Conservation (phyloP, 2,329 filamentous ascomycete species). For the Fusarium nelsonii region DNA sequence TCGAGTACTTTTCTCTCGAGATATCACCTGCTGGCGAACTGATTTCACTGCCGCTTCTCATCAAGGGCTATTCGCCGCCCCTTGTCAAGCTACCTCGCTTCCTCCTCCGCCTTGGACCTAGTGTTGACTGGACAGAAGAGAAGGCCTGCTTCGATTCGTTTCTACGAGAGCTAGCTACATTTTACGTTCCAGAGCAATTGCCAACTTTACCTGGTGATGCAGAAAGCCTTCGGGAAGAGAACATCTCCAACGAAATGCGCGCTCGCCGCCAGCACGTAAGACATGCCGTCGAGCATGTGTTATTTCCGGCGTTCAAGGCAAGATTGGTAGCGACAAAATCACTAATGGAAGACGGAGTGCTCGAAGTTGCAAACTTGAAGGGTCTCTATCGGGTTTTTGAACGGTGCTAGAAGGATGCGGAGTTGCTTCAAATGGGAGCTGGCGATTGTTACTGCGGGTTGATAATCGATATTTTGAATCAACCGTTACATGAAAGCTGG, state of each 20-base stretch:
- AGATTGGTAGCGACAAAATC: constrained; percentile 84
- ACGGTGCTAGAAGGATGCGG: constrained; percentile 72
- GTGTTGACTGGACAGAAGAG: constrained; percentile 88
- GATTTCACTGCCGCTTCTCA: constrained; percentile 81
- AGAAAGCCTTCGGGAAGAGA: constrained; percentile 52
- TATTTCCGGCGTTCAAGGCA: constrained; percentile 90
- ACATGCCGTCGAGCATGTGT: constrained; percentile 81
- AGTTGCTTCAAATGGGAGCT: constrained; percentile 6
- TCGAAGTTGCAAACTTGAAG: constrained; percentile 93
- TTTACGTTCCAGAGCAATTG: constrained; percentile 90
- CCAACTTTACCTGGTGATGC: constrained; percentile 63
- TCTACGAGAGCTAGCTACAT: constrained; percentile 85
- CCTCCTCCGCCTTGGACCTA: constrained; percentile 86
- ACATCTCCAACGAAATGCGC: constrained; percentile 63
- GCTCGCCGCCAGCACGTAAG: constrained; percentile 76
- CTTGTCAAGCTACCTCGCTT: constrained; percentile 91
- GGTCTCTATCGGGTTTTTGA: constrained; percentile 96
- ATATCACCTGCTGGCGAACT: constrained; percentile 84
- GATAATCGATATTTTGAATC: not conserved
- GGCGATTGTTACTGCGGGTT: constrained; percentile 13
- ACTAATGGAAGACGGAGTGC: constrained; percentile 77
- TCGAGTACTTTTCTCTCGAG: constrained; percentile 91
- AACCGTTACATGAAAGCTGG: constrained; percentile 1
- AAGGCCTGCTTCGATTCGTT: constrained; percentile 88
- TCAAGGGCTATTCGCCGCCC: constrained; percentile 89